Base-by-base conservation (phyloP, 371 early-diverging fungal species). In the Syncephalastrum racemosum region DNA sequence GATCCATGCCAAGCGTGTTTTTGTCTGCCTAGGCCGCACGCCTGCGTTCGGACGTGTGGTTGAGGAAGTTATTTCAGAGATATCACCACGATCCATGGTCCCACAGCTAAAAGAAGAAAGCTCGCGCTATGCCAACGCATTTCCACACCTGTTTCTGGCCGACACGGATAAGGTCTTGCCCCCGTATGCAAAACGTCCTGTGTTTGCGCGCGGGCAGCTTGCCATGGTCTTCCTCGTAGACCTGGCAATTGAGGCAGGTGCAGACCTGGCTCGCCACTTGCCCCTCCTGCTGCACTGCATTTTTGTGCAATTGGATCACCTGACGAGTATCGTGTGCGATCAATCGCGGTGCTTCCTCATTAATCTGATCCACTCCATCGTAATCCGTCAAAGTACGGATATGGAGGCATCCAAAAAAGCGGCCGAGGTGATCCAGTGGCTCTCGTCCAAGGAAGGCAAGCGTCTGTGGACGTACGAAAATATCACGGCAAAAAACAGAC, bases 401-500 rank as follows among this genome's bases (percentile, higher is more conserved):
- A 60, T 81, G 14, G 87, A 87, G 39, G 75, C 79, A 14, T 70
- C 84, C 20, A 60, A 66, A 20, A 72, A 82, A 16, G 82, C 85
- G 23, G 73, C 80, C 1, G 86, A 84, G 7, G 69, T 90, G n/a
- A 80, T 83, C 18, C 74, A 77, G 22, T 82, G 83, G 64, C 66
- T 86, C 31, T 78, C 76, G 43, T 57, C 81, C 16, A 90, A 90
- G 53, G 92, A 90, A 63, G 90, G 91, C 7, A 88, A 88, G 58
- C 81, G 89, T 13, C 57, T 90, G 10, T 92, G 92, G 94, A 71
- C 83, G 1, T 90, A 92, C 48, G 91, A 92, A 58, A 92, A 93
- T 50, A 84, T 90, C 49, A 84, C 80, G 6, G 84, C 87, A 13
- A 80, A 65, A 52, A 82, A 74, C 49, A 74, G 71, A 58, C 75